A percentile compares a stretch with the other conserved stretches of the same genome.
These are phyloP conservation scores for Ceratocystiopsis minuta DNA, from an alignment of 2,329 filamentous ascomycete genomes.

Conservation along the genomic window DNA sequence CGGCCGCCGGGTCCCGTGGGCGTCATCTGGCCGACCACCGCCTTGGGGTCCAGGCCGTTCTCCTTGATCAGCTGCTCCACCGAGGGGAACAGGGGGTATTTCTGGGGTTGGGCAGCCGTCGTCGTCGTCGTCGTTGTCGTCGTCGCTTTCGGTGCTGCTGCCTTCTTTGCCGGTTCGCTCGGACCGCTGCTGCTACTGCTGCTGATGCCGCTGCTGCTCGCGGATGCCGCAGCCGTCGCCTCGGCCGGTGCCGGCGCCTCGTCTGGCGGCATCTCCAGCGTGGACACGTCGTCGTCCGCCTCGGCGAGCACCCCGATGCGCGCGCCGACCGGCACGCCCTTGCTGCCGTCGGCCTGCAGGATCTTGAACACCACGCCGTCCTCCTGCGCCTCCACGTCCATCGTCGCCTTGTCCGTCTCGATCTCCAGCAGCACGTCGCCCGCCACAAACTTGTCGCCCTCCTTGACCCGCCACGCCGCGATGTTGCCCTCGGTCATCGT, in stretches of 20 bases:
- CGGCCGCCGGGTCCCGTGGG: constrained; percentile 77
- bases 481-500: constrained; percentile 94
- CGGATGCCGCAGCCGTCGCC: constrained; percentile 1
- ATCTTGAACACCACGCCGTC: constrained; percentile 79
- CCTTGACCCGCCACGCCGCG: constrained; percentile 67
- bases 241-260: constrained; percentile 19
- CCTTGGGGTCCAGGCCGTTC: constrained; percentile 51
- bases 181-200: background rate
- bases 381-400: constrained; percentile 88
- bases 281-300: constrained; percentile 57
- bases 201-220: background rate
- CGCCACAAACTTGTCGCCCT: constrained; percentile 64
- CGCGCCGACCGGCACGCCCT: constrained; percentile 58
- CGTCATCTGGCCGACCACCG: constrained; percentile 63
- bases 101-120: constrained; percentile 42
- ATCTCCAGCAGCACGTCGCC: constrained; percentile 83
- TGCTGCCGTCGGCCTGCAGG: constrained; percentile 51
- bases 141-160: background rate
- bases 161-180: background rate
- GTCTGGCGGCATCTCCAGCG: constrained; percentile 59
- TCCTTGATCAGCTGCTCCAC: constrained; percentile 66
- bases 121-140: constrained; percentile 21
- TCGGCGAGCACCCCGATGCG: constrained; percentile 75
- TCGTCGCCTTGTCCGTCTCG: constrained; percentile 85
- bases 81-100: constrained; percentile 61